phyloP scores from a whole-genome alignment of 176 grass and related monocot genomes.

The Olyra latifolia region DNA sequence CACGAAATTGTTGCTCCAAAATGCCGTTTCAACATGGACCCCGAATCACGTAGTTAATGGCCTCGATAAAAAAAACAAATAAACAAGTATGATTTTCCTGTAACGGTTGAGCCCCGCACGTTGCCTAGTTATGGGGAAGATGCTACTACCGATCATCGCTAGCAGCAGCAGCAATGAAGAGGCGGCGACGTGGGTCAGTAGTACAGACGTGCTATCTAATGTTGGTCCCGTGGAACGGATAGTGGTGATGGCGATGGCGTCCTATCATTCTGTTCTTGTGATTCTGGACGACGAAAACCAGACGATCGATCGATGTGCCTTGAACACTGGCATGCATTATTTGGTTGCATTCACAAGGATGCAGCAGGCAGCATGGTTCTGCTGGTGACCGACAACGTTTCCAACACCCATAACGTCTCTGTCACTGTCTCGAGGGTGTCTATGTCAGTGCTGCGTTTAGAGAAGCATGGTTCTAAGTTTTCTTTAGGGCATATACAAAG shows the following conservation, averaged over 20 bases:
- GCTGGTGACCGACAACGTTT: background rate
- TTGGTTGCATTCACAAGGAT: background rate
- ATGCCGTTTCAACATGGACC: background rate
- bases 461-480: background rate
- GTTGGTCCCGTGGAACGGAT: background rate
- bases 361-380: background rate
- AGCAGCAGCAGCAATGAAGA: background rate
- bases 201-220: background rate
- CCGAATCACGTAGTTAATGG: background rate
- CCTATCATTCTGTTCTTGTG: background rate
- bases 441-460: background rate
- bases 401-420: background rate
- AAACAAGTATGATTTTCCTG: too few relatives aligned
- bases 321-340: background rate
- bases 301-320: background rate
- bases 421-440: background rate
- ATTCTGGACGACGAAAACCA: background rate
- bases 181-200: background rate
- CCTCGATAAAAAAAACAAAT: too few relatives aligned
- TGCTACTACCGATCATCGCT: background rate
- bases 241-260: too few relatives aligned
- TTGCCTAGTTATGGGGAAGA: background rate
- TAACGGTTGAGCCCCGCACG: conserved; percentile 11
- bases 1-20: background rate
- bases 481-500: too few relatives aligned